Base-by-base conservation (phyloP, 2,329 filamentous ascomycete species). In the Microcyclosporella mali region DNA sequence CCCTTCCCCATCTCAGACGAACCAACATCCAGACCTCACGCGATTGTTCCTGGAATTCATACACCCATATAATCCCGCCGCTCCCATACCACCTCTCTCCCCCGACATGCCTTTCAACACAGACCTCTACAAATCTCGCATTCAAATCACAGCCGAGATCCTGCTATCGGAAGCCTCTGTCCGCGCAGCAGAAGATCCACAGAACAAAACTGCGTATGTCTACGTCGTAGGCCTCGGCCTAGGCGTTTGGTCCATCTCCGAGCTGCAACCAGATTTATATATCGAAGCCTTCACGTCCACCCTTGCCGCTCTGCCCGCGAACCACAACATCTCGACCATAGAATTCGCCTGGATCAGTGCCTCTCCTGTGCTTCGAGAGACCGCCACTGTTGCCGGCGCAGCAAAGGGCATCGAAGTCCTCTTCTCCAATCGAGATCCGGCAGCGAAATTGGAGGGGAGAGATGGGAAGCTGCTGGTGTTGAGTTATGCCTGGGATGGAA, bases 401-500 rank as follows among this genome's bases (percentile, higher is more conserved):
- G 28, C 40, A 4, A 43, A 49, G 15, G 48, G 41, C 7, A 54
- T 62, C 33, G 38, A 48, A 3, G 50, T 56, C 6, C n/a, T 53
- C 3, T 64, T 62, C 47, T 59, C 46, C 12, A 49, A 49, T 12
- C 50, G 55, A 25, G 53, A 57, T 45, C 60, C 61, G 4, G 56
- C 59, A 6, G 55, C 49, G 34, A 58, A 59, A 30, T 41, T 62
- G 27, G 43, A 19, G 37, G 33, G 6, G 42, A 50, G 44, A 4
- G 43, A 41, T 3, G 41, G 42, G 4, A 37, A 42, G 12, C 47
- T 63, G 16, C 49, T 63, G 12, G 56, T 64, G 16, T 31, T 62
- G 36, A 60, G 52, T 32, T 63, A 61, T 47, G 60, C 60, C 1
- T 64, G 60, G 59, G 61, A 64, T 45, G 59, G 57, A 1, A 63